Conservation (phyloP, 2,329 filamentous ascomycete genomes). For the Dryadomyces sulphureus region DNA sequence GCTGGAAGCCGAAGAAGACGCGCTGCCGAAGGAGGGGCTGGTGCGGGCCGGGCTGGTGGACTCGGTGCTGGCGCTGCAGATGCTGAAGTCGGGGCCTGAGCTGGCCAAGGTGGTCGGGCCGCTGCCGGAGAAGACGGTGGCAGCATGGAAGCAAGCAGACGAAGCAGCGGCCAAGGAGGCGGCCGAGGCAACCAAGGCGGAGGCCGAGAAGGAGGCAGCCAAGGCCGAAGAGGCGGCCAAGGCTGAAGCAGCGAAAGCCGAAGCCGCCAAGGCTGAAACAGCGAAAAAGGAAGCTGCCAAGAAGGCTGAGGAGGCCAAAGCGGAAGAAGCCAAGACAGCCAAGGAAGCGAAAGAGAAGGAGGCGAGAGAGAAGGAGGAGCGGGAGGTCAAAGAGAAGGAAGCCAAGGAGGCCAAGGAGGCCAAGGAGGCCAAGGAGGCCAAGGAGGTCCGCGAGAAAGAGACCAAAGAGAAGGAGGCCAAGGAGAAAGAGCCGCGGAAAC, state of each 20-base stretch:
- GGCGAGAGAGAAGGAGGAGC: neutral
- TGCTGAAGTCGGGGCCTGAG: conserved; percentile 29
- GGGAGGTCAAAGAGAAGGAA: neutral
- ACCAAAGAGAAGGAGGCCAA: neutral
- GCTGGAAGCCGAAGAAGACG: conserved; percentile 28
- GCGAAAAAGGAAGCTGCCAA: conserved; percentile 2
- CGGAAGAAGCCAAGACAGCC: conserved; percentile 3
- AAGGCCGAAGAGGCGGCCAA: neutral
- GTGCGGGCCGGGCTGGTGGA: conserved; percentile 28
- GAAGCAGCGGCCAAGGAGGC: neutral
- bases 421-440: conserved; percentile 1
- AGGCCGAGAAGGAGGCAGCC: neutral
- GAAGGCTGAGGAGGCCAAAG: neutral
- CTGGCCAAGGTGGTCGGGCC: conserved; percentile 27
- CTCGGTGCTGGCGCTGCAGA: conserved; percentile 31
- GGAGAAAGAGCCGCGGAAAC: neutral
- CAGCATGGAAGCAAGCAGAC: conserved; percentile 12
- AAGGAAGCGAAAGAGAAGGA: conserved; percentile 3
- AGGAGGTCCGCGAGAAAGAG: neutral
- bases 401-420: neutral
- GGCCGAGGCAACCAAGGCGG: neutral
- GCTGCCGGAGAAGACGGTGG: conserved; percentile 20
- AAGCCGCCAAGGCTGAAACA: neutral
- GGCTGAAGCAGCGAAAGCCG: neutral
- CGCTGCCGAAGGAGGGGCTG: conserved; percentile 26